Percentiles rank a stretch among this genome's conserved stretches.
Evolutionary conservation across 2,329 filamentous ascomycete genomes (phyloP).

Genomic region (Thyridium curvatum): DNA sequence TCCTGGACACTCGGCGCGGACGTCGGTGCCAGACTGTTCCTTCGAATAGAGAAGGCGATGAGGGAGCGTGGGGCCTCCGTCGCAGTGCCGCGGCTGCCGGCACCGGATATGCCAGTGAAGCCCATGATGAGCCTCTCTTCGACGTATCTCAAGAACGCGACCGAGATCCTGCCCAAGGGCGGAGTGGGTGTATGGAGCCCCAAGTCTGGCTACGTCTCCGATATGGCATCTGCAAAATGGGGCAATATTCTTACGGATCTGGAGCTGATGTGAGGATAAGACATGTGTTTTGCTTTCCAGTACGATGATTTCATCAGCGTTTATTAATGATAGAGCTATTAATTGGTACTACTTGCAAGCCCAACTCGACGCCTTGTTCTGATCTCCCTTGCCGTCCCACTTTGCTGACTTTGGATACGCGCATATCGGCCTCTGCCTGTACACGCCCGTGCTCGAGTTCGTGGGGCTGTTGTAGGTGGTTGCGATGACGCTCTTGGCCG

Average conservation of each 20-base stretch:
- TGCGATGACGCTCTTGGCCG: constrained; percentile 16
- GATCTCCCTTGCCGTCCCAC: constrained; percentile 22
- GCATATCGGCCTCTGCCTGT: constrained; percentile 34
- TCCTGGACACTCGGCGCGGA: constrained; percentile 60
- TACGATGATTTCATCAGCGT: too few relatives aligned
- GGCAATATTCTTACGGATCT: too few relatives aligned
- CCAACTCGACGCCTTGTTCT: constrained; percentile 19
- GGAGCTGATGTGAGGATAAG: too few relatives aligned
- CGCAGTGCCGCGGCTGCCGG: constrained; percentile 35
- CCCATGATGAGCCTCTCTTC: constrained; percentile 37
- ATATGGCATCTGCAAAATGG: too few relatives aligned
- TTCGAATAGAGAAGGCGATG: constrained; percentile 12
- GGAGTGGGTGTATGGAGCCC: constrained; percentile 20
- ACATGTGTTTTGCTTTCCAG: too few relatives aligned
- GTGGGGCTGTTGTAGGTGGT: constrained; percentile 12
- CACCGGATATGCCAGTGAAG: constrained; percentile 27
- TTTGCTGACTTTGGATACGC: constrained; percentile 19
- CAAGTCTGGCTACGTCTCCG: too few relatives aligned
- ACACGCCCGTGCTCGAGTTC: constrained; percentile 19
- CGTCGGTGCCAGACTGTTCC: constrained; percentile 8
- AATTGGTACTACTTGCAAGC: constrained; percentile 18
- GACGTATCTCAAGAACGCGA: constrained; percentile 42
- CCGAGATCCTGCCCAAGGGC: constrained; percentile 36
- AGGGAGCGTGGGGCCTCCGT: constrained; percentile 7
- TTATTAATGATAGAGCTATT: too few relatives aligned